phyloP scores from a whole-genome alignment of 345 rosid species.

The Carallia brachiata region DNA sequence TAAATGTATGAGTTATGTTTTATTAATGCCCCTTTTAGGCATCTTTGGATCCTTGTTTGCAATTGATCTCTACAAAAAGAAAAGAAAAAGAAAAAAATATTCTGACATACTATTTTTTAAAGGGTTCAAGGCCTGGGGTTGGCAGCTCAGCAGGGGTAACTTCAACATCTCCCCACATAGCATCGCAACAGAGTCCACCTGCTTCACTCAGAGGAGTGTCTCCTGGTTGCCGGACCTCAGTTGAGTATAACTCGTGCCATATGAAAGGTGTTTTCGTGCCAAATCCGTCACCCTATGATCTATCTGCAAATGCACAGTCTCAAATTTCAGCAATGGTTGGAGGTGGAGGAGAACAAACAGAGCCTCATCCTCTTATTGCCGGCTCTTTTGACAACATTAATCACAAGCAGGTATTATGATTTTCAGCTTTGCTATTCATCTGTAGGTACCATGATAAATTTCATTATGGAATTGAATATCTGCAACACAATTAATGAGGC shows the following conservation, averaged over 20 bases:
- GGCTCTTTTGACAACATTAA: slow-evolving; percentile 46
- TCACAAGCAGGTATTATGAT: slow-evolving; percentile 66
- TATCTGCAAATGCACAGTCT: slow-evolving; percentile 37
- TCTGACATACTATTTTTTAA: slow-evolving; percentile 6
- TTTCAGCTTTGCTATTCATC: slow-evolving; percentile 5
- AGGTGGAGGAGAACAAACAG: slow-evolving; percentile 54
- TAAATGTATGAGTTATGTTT: not conserved
- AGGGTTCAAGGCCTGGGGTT: slow-evolving; percentile 76
- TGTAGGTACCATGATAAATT: slow-evolving; percentile 3
- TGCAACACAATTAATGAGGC: slow-evolving; percentile 4
- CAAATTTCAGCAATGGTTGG: slow-evolving; percentile 58
- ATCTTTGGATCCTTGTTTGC: slow-evolving; percentile 6
- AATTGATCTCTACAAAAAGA: not conserved
- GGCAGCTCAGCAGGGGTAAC: slow-evolving; percentile 51
- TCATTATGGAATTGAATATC: slow-evolving; percentile 7
- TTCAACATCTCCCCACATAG: slow-evolving; percentile 63
- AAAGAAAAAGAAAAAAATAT: too few relatives aligned
- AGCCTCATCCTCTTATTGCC: slow-evolving; percentile 40
- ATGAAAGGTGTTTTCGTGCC: slow-evolving; percentile 82
- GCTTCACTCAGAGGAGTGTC: slow-evolving; percentile 58
- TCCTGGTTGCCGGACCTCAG: slow-evolving; percentile 54
- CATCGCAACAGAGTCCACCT: slow-evolving; percentile 58
- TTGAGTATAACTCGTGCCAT: slow-evolving; percentile 64
- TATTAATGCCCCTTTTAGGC: not conserved
- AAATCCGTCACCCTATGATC: slow-evolving; percentile 59